Evolutionary conservation across 1,139 yeast genomes (phyloP), one percentile per base, ranked within the genome.

Genomic region (Pichia sp.): DNA sequence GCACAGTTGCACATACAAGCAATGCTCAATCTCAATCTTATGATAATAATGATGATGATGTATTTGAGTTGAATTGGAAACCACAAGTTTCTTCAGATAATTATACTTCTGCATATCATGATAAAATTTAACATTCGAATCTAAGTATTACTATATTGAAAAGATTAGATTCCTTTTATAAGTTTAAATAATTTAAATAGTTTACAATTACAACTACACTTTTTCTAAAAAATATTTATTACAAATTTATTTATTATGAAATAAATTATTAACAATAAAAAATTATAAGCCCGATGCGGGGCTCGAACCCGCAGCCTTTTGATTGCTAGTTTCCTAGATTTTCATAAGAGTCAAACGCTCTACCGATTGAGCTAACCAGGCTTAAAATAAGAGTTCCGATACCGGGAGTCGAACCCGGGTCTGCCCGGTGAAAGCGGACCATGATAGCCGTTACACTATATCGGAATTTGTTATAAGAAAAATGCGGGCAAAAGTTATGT

Each of bases 341-440:
- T 19, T 11, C 39, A 36, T 61, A 58, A 58, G 62, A 58, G 62
- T 58, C 62, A 58, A 57, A 58, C 61, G 62, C 62, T 58, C 62
- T 58, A 58, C 62, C 62, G 62, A 58, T 58, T 58, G 62, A 59
- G 62, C 62, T 58, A 58, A 41, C 51, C 51, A 48, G 51, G 51
- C 51, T 29, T 44, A 35, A 31, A 23, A 22, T 10, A n/a, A 15
- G 33, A 18, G 42, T 70, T 75, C 80, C 80, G 79, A 73, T 73
- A 69, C 80, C 76, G 80, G 80, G 80, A 74, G 77, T 75, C 78
- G 80, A 75, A 75, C 80, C 80, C 80, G 76, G 80, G 78, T 74
- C 67, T 75, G 78, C 79, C 74, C 80, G 78, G 80, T 75, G 80
- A 74, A 73, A 75, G 79, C 77, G 79, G 74, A 73, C 79, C 78